A percentile compares a stretch with the other conserved stretches of the same genome.
Evolutionary conservation across 2,329 filamentous ascomycete genomes (phyloP).

Genomic region (Aspergillus tanneri): DNA sequence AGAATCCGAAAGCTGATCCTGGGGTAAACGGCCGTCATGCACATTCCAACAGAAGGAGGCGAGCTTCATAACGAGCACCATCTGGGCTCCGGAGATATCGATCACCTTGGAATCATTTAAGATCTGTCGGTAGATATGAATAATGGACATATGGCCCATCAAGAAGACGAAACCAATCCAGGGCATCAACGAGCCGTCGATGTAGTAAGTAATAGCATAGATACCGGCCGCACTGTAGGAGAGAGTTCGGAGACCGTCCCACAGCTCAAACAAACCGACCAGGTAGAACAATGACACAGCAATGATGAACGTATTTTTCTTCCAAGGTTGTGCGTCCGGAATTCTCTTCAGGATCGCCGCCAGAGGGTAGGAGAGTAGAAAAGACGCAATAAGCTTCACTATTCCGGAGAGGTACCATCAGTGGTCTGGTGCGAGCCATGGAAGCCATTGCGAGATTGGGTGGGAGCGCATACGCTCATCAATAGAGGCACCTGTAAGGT

Average conservation of each 20-base stretch:
- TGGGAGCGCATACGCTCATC: conserved; percentile 57
- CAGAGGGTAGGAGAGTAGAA: conserved; percentile 88
- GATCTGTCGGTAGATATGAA: conserved; percentile 79
- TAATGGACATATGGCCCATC: conserved; percentile 93
- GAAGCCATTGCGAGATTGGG: neutral
- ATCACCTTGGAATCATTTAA: conserved; percentile 64
- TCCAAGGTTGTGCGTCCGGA: conserved; percentile 76
- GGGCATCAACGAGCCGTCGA: conserved; percentile 92
- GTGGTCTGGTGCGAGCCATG: conserved; percentile 5
- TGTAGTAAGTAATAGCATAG: conserved; percentile 78
- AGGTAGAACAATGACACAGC: conserved; percentile 82
- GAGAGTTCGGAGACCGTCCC: conserved; percentile 77
- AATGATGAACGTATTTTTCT: conserved; percentile 87
- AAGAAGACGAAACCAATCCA: conserved; percentile 93
- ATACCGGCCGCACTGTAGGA: conserved; percentile 74
- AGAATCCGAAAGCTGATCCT: conserved; percentile 76
- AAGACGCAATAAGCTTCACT: conserved; percentile 93
- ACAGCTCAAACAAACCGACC: conserved; percentile 88
- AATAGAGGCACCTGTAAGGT: conserved; percentile 59
- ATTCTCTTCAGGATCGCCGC: conserved; percentile 85
- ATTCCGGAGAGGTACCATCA: conserved; percentile 4
- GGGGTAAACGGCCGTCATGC: conserved; percentile 80
- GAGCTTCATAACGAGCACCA: conserved; percentile 98
- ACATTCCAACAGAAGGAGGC: conserved; percentile 98
- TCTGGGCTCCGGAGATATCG: conserved; percentile 92